phyloP scores from a whole-genome alignment of 2,329 filamentous ascomycete species.

The Exophiala spinifera region DNA sequence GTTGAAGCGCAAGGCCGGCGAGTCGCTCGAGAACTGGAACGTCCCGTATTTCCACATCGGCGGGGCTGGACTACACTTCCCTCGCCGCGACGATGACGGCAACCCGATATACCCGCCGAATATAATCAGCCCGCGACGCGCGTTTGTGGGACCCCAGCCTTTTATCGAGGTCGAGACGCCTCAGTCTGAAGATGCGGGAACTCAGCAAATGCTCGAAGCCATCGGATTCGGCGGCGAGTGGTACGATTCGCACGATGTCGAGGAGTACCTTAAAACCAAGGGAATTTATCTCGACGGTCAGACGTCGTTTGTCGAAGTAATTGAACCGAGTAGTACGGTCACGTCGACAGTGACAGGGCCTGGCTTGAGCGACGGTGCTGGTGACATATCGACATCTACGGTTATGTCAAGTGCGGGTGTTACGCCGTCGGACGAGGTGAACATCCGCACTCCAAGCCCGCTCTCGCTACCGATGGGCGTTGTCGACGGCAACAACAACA shows the following conservation, averaged over 20 bases:
- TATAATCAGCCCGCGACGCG: slow-evolving; percentile 25
- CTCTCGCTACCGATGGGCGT: background rate
- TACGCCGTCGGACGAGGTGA: slow-evolving; percentile 7
- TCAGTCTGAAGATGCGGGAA: slow-evolving; percentile 26
- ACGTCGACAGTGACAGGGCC: too few relatives aligned
- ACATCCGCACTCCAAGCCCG: slow-evolving; percentile 16
- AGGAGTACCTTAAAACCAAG: slow-evolving; percentile 62
- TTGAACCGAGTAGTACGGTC: slow-evolving; percentile 10
- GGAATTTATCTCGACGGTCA: slow-evolving; percentile 34
- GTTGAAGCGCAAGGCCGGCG: slow-evolving; percentile 39
- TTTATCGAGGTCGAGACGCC: slow-evolving; percentile 26
- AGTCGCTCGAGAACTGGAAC: slow-evolving; percentile 58
- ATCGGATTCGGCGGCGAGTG: slow-evolving; percentile 70
- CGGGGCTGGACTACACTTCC: slow-evolving; percentile 65
- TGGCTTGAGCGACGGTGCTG: background rate
- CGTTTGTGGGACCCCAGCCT: slow-evolving; percentile 19
- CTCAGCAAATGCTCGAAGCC: slow-evolving; percentile 38
- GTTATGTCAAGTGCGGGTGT: slow-evolving; percentile 9
- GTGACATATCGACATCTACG: background rate
- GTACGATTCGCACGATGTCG: slow-evolving; percentile 73
- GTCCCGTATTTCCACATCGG: slow-evolving; percentile 65
- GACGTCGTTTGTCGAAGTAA: slow-evolving; percentile 30
- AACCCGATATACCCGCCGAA: slow-evolving; percentile 36
- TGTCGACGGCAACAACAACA: too few relatives aligned
- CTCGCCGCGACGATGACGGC: slow-evolving; percentile 38